Base-by-base conservation (phyloP, 2,329 filamentous ascomycete genomes). In the Calonectria multiphialidica region DNA sequence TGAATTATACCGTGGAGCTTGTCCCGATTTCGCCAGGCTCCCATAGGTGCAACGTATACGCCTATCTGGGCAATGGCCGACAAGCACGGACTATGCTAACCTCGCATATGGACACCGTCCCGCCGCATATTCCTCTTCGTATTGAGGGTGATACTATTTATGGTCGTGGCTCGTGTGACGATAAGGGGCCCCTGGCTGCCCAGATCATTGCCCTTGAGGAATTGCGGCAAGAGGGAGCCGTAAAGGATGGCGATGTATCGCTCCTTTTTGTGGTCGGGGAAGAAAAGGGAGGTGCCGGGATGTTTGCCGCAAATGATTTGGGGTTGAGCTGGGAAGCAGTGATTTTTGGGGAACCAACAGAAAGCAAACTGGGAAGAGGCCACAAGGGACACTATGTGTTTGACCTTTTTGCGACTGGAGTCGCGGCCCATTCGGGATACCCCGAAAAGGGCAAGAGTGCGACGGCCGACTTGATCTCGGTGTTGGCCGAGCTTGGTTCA, bases 21-120 rank as follows among this genome's bases (percentile, higher is more conserved):
- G 66, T 77, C 28, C 78, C 80, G 45, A 75, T 79, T 16, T 76
- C 59, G 18, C 73, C 30, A 57, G 74, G 69, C 30, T 50, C 61
- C 5, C 35, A 65, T 23, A 70, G 74, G 7, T 94, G 92, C 86
- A 97, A 97, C 77, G 87, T 97, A 64, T 87, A 95, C 62, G 94
- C 95, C 5, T 94, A 86, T 85, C 84, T 84, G 0, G 81, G 89
- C 73, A 74, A 76, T 2, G 84, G 84, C 30, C 85, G 87, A 25
- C 83, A 87, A 12, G 88, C 90, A 0, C 86, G 87, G 13, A 85
- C 93, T 13, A 84, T 94, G 18, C 82, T 95, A 5, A 91, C 90
- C 0, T 94, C 91, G 65, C 94, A 97, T 82, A 95, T 96, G 80
- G 95, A 97, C 79, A 89, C 88, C 8, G 91, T 93, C 0, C 92